Percentiles rank a stretch among this genome's conserved stretches.
Evolutionary conservation across 2,329 filamentous ascomycete genomes (phyloP).

Genomic region (Teratosphaeria destructans): DNA sequence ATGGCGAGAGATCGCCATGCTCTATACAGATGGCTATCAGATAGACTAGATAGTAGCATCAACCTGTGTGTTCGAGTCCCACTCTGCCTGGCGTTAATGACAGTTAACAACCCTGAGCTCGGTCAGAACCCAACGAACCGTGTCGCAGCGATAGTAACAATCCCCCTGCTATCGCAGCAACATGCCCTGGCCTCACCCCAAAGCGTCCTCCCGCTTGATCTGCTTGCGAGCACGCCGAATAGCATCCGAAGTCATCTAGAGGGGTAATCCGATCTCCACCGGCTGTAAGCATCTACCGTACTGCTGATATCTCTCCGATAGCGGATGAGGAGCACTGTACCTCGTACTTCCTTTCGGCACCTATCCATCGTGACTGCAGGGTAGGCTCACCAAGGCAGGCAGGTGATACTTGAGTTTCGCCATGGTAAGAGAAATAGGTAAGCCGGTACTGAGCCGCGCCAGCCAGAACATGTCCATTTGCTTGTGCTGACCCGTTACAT

Average conservation of each 20-base stretch:
- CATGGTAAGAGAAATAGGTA: neutral
- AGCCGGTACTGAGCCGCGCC: neutral
- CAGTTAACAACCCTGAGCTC: neutral
- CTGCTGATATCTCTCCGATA: neutral
- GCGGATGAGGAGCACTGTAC: neutral
- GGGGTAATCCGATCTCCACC: neutral
- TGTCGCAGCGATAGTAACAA: neutral
- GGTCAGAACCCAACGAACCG: neutral
- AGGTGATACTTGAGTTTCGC: neutral
- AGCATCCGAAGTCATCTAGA: neutral
- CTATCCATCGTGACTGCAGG: neutral
- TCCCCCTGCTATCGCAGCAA: neutral
- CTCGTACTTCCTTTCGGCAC: neutral
- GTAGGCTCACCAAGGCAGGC: neutral
- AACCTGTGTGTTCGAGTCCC: neutral
- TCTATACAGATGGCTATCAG: neutral
- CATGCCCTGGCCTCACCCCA: neutral
- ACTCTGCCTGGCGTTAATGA: neutral
- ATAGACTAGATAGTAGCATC: neutral
- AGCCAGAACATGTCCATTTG: too few relatives aligned
- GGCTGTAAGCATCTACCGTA: neutral
- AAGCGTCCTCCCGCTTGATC: neutral
- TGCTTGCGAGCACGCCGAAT: neutral
- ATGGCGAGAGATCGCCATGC: constrained; percentile 8
- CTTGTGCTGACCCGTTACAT: neutral